phyloP scores from a whole-genome alignment of 2,329 filamentous ascomycete genomes.

The Ceratocystiopsis minuta region DNA sequence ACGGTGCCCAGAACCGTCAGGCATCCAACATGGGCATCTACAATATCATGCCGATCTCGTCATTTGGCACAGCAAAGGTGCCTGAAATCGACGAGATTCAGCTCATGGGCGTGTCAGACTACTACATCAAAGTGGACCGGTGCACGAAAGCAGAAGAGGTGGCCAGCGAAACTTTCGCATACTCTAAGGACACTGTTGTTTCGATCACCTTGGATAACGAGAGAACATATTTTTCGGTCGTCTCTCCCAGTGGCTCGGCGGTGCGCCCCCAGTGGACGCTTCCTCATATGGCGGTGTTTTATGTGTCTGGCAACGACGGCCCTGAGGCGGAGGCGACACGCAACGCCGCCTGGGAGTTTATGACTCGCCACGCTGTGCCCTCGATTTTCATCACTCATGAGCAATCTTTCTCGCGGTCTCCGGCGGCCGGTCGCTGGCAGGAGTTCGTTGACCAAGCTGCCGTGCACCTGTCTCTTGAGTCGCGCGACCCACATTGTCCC shows the following conservation, averaged over 20 bases:
- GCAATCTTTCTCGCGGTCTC: conserved; percentile 19
- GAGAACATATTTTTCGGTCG: conserved; percentile 19
- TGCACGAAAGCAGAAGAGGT: conserved; percentile 23
- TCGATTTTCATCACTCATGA: conserved; percentile 30
- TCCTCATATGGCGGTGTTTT: conserved; percentile 32
- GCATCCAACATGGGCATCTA: conserved; percentile 16
- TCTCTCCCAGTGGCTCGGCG: conserved; percentile 18
- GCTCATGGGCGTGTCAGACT: conserved; percentile 31
- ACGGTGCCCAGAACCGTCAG: background rate
- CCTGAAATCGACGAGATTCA: conserved; percentile 26
- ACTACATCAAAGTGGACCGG: conserved; percentile 32
- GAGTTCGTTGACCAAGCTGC: conserved; percentile 23
- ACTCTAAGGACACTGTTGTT: conserved; percentile 16
- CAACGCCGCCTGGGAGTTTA: conserved; percentile 26
- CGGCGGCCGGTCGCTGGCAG: conserved; percentile 14
- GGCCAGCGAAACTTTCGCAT: conserved; percentile 10
- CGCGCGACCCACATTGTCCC: conserved; percentile 18
- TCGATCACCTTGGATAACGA: conserved; percentile 23
- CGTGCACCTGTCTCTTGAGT: conserved; percentile 30
- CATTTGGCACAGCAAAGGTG: conserved; percentile 25
- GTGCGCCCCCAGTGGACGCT: conserved; percentile 26
- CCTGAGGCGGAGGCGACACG: conserved; percentile 20
- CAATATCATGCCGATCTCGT: conserved; percentile 32
- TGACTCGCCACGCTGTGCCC: conserved; percentile 27
- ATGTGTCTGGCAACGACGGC: conserved; percentile 25